A percentile compares a stretch with the other conserved stretches of the same genome.
Conservation (phyloP, 2,329 filamentous ascomycete genomes). For the Hypomyces perniciosus region DNA sequence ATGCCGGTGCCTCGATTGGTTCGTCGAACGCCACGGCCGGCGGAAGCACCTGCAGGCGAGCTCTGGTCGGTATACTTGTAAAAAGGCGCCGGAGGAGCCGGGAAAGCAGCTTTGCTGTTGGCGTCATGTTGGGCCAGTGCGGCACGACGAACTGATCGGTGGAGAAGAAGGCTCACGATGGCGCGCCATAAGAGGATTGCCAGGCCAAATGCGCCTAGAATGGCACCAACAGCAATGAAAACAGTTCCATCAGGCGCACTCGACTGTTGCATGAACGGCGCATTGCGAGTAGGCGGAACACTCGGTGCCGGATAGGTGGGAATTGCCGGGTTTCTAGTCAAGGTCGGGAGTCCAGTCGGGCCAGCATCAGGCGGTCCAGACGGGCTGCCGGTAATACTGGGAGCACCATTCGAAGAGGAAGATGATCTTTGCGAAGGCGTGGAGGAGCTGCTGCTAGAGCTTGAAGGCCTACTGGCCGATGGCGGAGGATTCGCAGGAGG, state of each 20-base stretch:
- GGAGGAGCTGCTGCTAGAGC: constrained; percentile 6
- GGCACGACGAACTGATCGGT: constrained; percentile 82
- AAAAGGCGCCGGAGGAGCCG: constrained; percentile 50
- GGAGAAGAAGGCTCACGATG: constrained; percentile 82
- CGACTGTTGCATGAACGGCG: constrained; percentile 88
- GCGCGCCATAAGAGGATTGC: constrained; percentile 84
- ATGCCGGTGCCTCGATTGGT: constrained; percentile 44
- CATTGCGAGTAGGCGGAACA: constrained; percentile 75
- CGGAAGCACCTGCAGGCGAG: constrained; percentile 43
- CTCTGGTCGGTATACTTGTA: constrained; percentile 59
- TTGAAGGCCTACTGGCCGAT: constrained; percentile 6
- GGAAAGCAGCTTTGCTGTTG: constrained; percentile 64
- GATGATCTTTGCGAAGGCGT: constrained; percentile 11
- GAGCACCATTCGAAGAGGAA: background rate
- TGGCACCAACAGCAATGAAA: constrained; percentile 89
- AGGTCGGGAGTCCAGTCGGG: constrained; percentile 34
- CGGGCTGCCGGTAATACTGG: constrained; percentile 17
- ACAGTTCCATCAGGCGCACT: constrained; percentile 85
- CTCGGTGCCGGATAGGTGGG: constrained; percentile 63
- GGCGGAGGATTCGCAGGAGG: constrained; percentile 1
- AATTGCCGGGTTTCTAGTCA: constrained; percentile 34
- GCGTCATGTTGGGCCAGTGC: constrained; percentile 66
- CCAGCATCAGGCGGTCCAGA: constrained; percentile 15
- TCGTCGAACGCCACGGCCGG: constrained; percentile 46
- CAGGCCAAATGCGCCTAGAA: constrained; percentile 74